Evolutionary conservation across 768 basidiomycete genomes (phyloP), one percentile per base, ranked within the genome.

Genomic region (Termitomyces sp.): DNA sequence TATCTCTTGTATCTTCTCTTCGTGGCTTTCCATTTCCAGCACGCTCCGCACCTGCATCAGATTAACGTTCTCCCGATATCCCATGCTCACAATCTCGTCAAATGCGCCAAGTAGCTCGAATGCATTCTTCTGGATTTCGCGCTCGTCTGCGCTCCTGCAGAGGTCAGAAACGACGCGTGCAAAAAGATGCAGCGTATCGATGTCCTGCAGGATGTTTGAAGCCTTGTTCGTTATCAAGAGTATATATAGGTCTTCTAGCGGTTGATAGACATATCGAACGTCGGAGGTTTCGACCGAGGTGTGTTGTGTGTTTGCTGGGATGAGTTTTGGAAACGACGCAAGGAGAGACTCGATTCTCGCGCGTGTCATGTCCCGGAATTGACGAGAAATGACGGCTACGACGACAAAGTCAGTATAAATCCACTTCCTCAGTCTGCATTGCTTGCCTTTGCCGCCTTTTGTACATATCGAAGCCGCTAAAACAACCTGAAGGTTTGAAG

Each of bases 191-290:
- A 99, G 80, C 0, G 96, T 99, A 58, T 97, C 91, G 62, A 98
- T 96, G 71, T 98, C 97, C 76, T 97, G 97, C 39, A 99, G 77
- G 66, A 98, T 98, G 68, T 99, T 99, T n/a, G 92, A 94, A 8
- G 93, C 92, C 72, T 97, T 98, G 76, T 98, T 98, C 55, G 96
- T 98, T 74, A 98, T 95, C 62, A 98, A 81, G 63, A 98, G 81
- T 59, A 98, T 96, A 74, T 98, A 98, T 26, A 98, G 85, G 70
- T 98, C 94, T 71, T 97, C 94, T 46, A 98, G 82, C 0, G 94
- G 94, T 67, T 97, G 94, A 72, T 96, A 98, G 60, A 98, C 94
- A 69, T 94, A 98, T 64, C 94, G 90, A 51, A 96, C 94, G 72
- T 99, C 94, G 39, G 90, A 73, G 0, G 93, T 97, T 78, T 92